Base-by-base conservation (phyloP, 768 basidiomycete species). In the Lentinula detonsa region DNA sequence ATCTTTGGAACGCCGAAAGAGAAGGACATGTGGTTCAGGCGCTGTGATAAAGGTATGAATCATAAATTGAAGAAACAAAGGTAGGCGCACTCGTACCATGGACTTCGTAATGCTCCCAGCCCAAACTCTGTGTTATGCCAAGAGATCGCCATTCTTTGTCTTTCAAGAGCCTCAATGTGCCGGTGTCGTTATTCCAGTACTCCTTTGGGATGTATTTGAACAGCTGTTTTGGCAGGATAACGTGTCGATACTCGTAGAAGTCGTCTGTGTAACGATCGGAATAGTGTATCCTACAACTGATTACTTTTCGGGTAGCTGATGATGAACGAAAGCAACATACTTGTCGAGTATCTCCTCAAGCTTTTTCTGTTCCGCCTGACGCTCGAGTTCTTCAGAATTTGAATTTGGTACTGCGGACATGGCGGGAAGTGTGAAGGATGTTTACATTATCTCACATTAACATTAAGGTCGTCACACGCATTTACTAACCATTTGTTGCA, bases 81-180 rank as follows among this genome's bases (percentile, higher is more conserved):
- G 50, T 16, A 28, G 28, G 16, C 23, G 55, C n/a, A 39, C 23
- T 64, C 81, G 64, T 64, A 89, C 94, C 91, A 68, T 98, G 95
- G n/a, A 95, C 91, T 78, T 95, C 95, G 68, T 95, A 98, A 68
- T 97, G 95, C 69, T 93, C 91, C 95, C 95, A 98, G 4, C 95
- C 95, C 23, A 96, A 78, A 73, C 92, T 95, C 75, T 99, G 96
- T 46, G 89, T 91, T 64, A 98, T 96, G 9, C 96, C 96, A 60
- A 99, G 93, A 0, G 91, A 91, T 71, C 96, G 83, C 96, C 96
- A 99, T 74, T 99, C 97, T 48, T 81, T 75, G 70, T 99, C 96
- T 2, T 83, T 72, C 60, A 98, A 76, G 43, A 98, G 83, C 3
- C 95, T 85, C 58, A 98, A 80, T 3, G 88, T 84, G 5, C 92